Base-by-base conservation (phyloP, 2,329 filamentous ascomycete species). In the Cladosporium sp. region DNA sequence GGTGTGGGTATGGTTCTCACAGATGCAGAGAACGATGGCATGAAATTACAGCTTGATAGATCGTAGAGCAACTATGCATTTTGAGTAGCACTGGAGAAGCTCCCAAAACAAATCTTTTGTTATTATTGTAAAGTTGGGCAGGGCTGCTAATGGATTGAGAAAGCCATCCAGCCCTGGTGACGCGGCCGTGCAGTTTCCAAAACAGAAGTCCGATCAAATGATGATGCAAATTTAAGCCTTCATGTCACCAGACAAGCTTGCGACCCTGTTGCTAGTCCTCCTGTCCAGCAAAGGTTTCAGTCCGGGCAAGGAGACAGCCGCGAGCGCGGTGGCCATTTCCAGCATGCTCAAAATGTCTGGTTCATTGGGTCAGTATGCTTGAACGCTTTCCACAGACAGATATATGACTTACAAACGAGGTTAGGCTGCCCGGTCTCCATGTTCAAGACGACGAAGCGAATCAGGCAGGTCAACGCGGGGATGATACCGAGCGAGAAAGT, bases 361-460 rank as follows among this genome's bases (percentile, higher is more conserved):
- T 7, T 36, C 1, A 11, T 24, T 6, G 1, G 5, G 10, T 61
- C 11, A 51, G 59, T 34, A 51, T 32, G 47, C n/a, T n/a, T 24
- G 12, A 1, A 59, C 18, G 21, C 34, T 36, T 15, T 14, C 11
- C 41, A 21, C 7, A 4, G 41, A 12, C 30, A 34, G 3, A 14
- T n/a, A 8, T 4, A 2, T 18, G 2, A 30, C 59, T 62, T 54
- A 62, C 59, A 67, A n/a, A 74, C 73, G 24, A 74, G 72, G 36
- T 74, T 74, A 10, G 68, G 68, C 66, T 74, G 72, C 1, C 66
- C 70, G 2, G 72, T 73, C 24, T 71, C 71, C 52, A 73, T 74
- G 15, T 74, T 65, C 14, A 66, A 65, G 38, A 68, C 65, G 32
- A 68, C 64, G 34, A 74, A 74, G 41, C 73, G 73, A 8, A 74